Percentiles rank a stretch among this genome's conserved stretches.
Evolutionary conservation across 768 basidiomycete genomes (phyloP).

Genomic region (Pleurotus djamor): DNA sequence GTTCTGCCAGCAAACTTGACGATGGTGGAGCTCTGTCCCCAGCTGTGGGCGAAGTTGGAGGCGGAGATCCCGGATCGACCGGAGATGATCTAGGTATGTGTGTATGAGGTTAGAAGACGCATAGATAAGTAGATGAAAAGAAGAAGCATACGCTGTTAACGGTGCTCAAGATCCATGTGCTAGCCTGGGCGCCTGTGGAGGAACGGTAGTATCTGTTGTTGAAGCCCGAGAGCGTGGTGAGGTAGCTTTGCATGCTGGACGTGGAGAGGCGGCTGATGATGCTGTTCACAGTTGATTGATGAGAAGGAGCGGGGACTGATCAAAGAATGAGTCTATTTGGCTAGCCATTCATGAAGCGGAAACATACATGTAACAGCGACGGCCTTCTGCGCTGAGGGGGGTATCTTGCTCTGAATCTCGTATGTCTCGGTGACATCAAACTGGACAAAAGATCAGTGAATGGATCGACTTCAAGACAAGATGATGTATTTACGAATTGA

Average conservation of each 20-base stretch:
- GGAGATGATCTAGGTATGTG: constrained; percentile 14
- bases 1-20: constrained; percentile 15
- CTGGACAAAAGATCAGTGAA: constrained; percentile 14
- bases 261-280: constrained; percentile 25
- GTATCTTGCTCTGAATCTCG: constrained; percentile 24
- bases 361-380: constrained; percentile 25
- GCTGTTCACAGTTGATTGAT: constrained; percentile 22
- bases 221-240: constrained; percentile 33
- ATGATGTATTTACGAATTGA: constrained; percentile 27
- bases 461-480: not conserved
- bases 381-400: constrained; percentile 11
- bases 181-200: constrained; percentile 32
- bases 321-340: not conserved
- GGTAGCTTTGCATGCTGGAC: constrained; percentile 30
- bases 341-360: not conserved
- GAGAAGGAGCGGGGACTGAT: constrained; percentile 28
- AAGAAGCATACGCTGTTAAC: constrained; percentile 21
- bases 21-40: constrained; percentile 17
- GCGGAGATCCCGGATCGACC: constrained; percentile 19
- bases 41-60: constrained; percentile 15
- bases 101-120: not conserved
- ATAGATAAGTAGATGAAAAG: not conserved
- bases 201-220: constrained; percentile 42
- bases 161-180: constrained; percentile 33
- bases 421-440: constrained; percentile 41